Evolutionary conservation across 768 basidiomycete species (phyloP).

Genomic region (Stropharia rugosoannulata): DNA sequence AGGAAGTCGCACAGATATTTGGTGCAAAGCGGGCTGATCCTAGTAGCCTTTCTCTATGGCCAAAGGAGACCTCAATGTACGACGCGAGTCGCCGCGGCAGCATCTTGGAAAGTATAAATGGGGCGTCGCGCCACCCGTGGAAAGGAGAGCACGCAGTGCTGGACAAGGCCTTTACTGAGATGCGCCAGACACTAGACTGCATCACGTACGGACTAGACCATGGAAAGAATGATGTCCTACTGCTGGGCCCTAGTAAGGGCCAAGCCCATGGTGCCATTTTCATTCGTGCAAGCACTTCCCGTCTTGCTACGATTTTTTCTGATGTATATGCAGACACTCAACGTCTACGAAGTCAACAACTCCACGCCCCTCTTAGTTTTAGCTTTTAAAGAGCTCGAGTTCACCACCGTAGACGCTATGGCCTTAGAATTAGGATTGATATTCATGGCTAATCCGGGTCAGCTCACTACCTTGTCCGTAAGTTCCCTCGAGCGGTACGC

Average conservation of each 20-base stretch:
- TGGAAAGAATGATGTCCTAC: constrained; percentile 17
- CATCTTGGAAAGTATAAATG: constrained; percentile 18
- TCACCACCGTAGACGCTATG: constrained; percentile 11
- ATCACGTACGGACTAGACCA: constrained; percentile 21
- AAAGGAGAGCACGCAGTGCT: constrained; percentile 15
- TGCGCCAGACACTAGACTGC: constrained; percentile 25
- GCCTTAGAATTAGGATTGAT: constrained; percentile 11
- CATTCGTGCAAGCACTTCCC: constrained; percentile 17
- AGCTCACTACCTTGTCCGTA: constrained; percentile 9
- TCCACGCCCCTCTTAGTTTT: constrained; percentile 24
- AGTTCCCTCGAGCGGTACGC: constrained; percentile 34
- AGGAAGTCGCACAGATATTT: constrained; percentile 21
- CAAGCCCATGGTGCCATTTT: constrained; percentile 20
- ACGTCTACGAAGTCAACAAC: constrained; percentile 20
- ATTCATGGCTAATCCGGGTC: neutral
- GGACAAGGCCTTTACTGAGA: constrained; percentile 29
- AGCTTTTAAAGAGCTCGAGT: constrained; percentile 23
- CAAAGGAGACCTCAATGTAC: constrained; percentile 15
- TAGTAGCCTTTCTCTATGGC: constrained; percentile 13
- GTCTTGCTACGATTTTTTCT: neutral
- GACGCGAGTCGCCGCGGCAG: constrained; percentile 22
- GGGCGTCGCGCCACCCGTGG: constrained; percentile 11
- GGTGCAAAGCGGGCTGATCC: constrained; percentile 14
- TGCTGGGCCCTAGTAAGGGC: constrained; percentile 17
- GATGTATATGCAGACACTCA: constrained; percentile 18